Base-by-base conservation (phyloP, 1,139 yeast genomes). In the Suhomyces coccinellae region DNA sequence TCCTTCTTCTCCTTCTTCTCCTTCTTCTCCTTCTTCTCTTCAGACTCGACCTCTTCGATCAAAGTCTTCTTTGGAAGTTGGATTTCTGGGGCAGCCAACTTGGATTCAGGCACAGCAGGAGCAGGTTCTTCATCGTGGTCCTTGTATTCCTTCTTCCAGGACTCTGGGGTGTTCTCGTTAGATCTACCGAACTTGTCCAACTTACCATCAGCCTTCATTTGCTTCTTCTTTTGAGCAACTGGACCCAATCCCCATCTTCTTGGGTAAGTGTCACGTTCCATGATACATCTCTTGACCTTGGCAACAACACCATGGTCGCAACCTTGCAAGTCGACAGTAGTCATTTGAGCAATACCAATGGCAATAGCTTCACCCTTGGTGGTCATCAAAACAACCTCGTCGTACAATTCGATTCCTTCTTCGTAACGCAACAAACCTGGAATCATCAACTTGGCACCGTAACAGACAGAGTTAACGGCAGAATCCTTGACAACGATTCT, bases 211-310 rank as follows among this genome's bases (percentile, higher is more conserved):
- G 96, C 87, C 81, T 91, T 93, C 79, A 93, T 77, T 76, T 91
- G 96, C 80, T 93, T 93, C 87, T 93, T 93, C 85, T 89, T 90
- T 73, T 88, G 91, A 52, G 99, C 99, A 65, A 91, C 89, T 61
- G 99, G 99, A 59, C 99, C 99, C 61, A 93, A 77, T 53, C 99
- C 99, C 99, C 99, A 93, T 81, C 98, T 86, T 81, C 99, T 87
- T 73, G 99, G 99, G 71, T 93, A 93, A 46, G 96, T 83, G 69
- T 93, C 99, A 77, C 99, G 86, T 77, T 93, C 99, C 99, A 93
- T 93, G 61, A 93, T 93, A 77, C 98, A 91, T 77, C 99, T 88
- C 82, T 93, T 93, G 65, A 93, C 96, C 77, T 89, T 90, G 56
- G 99, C 97, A 62, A 93, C 99, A 54, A 91, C 91, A 61, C 99